These are phyloP conservation scores for Epithemia pelagica DNA, from an alignment of 108 stramenopile species.

Conservation along the genomic window DNA sequence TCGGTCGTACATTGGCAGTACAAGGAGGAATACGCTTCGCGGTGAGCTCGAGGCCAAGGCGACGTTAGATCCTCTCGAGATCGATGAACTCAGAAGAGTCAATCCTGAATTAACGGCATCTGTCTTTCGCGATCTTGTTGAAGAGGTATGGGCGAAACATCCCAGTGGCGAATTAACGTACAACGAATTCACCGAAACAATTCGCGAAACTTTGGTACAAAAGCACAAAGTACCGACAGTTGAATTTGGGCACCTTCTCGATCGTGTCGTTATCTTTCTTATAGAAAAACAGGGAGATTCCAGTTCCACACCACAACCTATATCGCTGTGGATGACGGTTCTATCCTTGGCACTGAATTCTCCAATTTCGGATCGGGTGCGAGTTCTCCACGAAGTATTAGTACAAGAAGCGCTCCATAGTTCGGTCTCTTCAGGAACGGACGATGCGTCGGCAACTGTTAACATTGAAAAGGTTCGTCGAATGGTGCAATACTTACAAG, in stretches of 20 bases:
- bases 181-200: slow-evolving; percentile 41
- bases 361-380: slow-evolving; percentile 52
- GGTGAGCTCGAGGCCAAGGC: slow-evolving; percentile 49
- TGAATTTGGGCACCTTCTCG: slow-evolving; percentile 75
- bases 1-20: slow-evolving; percentile 50
- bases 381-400: slow-evolving; percentile 46
- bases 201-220: slow-evolving; percentile 37
- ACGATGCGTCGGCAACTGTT: slow-evolving; percentile 6
- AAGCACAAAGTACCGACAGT: slow-evolving; percentile 45
- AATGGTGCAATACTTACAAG: slow-evolving; percentile 70
- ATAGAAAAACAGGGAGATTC: slow-evolving; percentile 25
- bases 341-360: slow-evolving; percentile 60
- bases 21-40: slow-evolving; percentile 43
- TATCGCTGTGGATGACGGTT: slow-evolving; percentile 45
- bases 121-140: slow-evolving; percentile 40
- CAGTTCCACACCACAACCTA: slow-evolving; percentile 9
- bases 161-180: slow-evolving; percentile 36
- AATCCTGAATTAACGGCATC: slow-evolving; percentile 57
- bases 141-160: slow-evolving; percentile 25
- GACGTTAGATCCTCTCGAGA: slow-evolving; percentile 73
- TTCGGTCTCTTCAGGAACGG: background rate
- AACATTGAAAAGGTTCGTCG: slow-evolving; percentile 28
- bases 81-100: slow-evolving; percentile 71
- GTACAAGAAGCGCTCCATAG: background rate
- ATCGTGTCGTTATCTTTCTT: slow-evolving; percentile 55